Evolutionary conservation across 768 basidiomycete genomes (phyloP), one percentile per base, ranked within the genome.

Genomic region (Mycena rosella): DNA sequence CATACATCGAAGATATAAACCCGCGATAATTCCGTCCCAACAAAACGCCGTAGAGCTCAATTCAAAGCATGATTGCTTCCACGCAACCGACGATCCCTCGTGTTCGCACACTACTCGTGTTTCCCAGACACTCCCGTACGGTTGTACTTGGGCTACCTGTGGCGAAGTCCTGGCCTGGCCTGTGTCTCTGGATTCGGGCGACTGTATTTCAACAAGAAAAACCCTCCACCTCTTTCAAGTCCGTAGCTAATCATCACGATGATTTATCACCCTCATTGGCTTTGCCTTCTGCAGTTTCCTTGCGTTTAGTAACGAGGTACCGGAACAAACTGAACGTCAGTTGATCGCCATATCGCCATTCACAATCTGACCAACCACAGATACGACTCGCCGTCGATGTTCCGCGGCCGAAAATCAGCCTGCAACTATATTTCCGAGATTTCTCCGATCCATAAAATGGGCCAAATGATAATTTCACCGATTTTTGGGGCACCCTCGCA

Each of bases 351-450:
- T 60, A 40, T 49, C 53, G 64, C 48, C 48, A 53, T 59, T 45
- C 44, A 44, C 9, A 36, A 34, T 40, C 56, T 57, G 38, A 65
- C 38, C 29, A 51, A 51, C 55, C 13, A 13, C 22, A 55, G 20
- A 29, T 42, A 20, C 42, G 32, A 38, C 14, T 42, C 26, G 10
- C 44, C 34, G 45, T 38, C 20, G 30, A 60, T 40, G 22, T 55
- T 54, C 57, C 57, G 59, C 24, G n/a, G 56, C 55, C 67, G 56
- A 68, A 67, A 63, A 68, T 68, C 67, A 44, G 49, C 55, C 60
- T 30, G 30, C 7, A 36, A 15, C 27, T 49, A 20, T 22, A 45
- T 66, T 30, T 67, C 60, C 60, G 66, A 20, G 0, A 47, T 68
- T 68, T 58, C 14, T 58, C 67, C 67, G 67, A 29, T 2, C 15